Percentiles rank a stretch among this genome's conserved stretches.
Evolutionary conservation across 1,284 basidiomycete genomes (phyloP).

Genomic region (Termitomyces sp.): DNA sequence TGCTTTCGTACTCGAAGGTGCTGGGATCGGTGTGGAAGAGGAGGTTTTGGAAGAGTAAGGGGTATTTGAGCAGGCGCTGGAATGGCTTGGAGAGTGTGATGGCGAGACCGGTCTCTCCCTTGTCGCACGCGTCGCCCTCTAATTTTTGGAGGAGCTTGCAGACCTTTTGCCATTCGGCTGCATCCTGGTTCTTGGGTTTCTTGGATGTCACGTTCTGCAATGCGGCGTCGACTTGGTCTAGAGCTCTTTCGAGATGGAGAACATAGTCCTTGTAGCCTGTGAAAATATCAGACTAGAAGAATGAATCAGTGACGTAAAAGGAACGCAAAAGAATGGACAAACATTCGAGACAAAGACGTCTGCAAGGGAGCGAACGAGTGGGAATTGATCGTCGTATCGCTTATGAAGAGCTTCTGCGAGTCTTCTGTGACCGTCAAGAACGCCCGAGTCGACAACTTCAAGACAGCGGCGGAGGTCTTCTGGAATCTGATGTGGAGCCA

Average conservation of each 20-base stretch:
- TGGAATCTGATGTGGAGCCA: slow-evolving; percentile 74
- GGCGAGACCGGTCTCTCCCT: slow-evolving; percentile 88
- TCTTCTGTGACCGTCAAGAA: slow-evolving; percentile 82
- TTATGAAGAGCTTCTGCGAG: slow-evolving; percentile 79
- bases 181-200: slow-evolving; percentile 75
- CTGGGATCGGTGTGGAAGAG: slow-evolving; percentile 95
- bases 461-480: slow-evolving; percentile 82
- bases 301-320: slow-evolving; percentile 16
- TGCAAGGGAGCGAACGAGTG: slow-evolving; percentile 84
- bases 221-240: slow-evolving; percentile 81
- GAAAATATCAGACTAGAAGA: slow-evolving; percentile 78
- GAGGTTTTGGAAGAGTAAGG: slow-evolving; percentile 95
- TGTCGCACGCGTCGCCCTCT: slow-evolving; percentile 76
- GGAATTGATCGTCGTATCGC: slow-evolving; percentile 90
- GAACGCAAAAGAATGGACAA: slow-evolving; percentile 33
- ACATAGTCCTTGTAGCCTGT: slow-evolving; percentile 91
- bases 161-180: slow-evolving; percentile 70
- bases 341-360: slow-evolving; percentile 93
- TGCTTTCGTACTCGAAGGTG: slow-evolving; percentile 95
- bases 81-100: slow-evolving; percentile 97
- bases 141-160: slow-evolving; percentile 68
- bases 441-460: slow-evolving; percentile 78
- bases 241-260: slow-evolving; percentile 83
- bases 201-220: slow-evolving; percentile 64
- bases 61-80: slow-evolving; percentile 94